Base-by-base conservation (phyloP, 805 yeast species). In the Candida anglica region DNA sequence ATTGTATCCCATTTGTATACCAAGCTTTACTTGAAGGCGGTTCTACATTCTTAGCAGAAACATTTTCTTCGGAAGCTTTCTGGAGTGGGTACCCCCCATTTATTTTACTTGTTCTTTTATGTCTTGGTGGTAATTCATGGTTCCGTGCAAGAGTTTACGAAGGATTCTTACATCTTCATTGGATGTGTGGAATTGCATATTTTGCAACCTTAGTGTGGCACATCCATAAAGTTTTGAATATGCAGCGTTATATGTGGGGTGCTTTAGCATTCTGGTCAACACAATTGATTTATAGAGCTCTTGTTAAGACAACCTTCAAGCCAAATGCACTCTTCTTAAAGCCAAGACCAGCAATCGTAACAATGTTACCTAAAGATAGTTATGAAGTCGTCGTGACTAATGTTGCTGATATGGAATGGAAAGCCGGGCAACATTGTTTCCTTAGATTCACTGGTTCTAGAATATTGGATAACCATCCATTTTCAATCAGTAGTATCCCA, bases 401-500 rank as follows among this genome's bases (percentile, higher is more conserved):
- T 19, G 40, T 55, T n/a, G 48, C 48, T 13, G 67, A 63, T 7
- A 50, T 70, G 26, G 39, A 34, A 13, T 75, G 80, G 80, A 44
- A 29, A 11, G 72, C 80, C 1, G 81, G 82, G 15, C 81, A 76
- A 39, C 82, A 76, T 50, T 54, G 74, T 4, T 73, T 59, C 42
- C 49, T 76, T 15, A 60, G 79, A 44, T 70, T 72, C 36, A 54
- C 58, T 2, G 76, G 72, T 2, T 41, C 60, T 10, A 56, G 64
- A 25, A 52, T 73, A 15, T 43, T 73, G 15, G 78, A 75, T 39
- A 73, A 67, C 41, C 82, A 76, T 51, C 81, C 81, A 9, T 76
- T 76, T 45, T 73, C 80, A 1, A 66, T 75, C 6, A 40, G 69
- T 18, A 64, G 71, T 3, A 42, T 58, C 17, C 46, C 43, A 15